Evolutionary conservation across 352 stramenopile species (phyloP), one percentile per base, ranked within the genome.

Genomic region (Phytophthora lateralis): DNA sequence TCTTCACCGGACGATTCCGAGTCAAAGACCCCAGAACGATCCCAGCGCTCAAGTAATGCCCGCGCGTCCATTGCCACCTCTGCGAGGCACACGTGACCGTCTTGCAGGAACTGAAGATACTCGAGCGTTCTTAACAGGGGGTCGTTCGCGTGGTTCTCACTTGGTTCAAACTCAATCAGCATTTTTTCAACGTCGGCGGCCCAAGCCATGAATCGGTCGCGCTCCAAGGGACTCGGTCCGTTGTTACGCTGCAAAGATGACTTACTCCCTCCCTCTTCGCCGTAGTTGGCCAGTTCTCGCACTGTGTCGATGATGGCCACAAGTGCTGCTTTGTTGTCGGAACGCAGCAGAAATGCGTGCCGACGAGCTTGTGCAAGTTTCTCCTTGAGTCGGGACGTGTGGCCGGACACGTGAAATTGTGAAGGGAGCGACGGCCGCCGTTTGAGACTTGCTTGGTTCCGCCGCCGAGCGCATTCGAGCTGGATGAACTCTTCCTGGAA

Each of bases 401-500:
- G 66, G 5, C 49, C 49, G 1, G 55, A 55, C 11, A 89, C 63
- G 21, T 63, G 58, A 46, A 78, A 89, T 48, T 88, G 77, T 11
- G 82, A 75, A 26, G 69, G 60, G 15, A 88, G 63, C 26, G 74
- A 85, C 10, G 70, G 71, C 14, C 78, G 68, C 0, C 74, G 78
- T n/a, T 73, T 63, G n/a, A 70, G 44, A 51, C 46, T 61, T 42
- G 46, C 43, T 48, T 82, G 73, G 35, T 87, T 86, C 47, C 79
- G 79, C 14, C 79, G 66, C 1, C 77, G 77, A 24, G 59, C 69
- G 39, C 66, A 84, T 74, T 88, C 78, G 27, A 87, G 60, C 35
- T 83, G 76, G 44, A 88, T 78, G 38, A 76, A 80, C 26, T 87
- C 63, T 18, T 87, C 82, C 79, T 90, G 32, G 11, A 29, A 42